Evolutionary conservation across 1,284 basidiomycete species (phyloP).

Genomic region (Puccinia novopanici): DNA sequence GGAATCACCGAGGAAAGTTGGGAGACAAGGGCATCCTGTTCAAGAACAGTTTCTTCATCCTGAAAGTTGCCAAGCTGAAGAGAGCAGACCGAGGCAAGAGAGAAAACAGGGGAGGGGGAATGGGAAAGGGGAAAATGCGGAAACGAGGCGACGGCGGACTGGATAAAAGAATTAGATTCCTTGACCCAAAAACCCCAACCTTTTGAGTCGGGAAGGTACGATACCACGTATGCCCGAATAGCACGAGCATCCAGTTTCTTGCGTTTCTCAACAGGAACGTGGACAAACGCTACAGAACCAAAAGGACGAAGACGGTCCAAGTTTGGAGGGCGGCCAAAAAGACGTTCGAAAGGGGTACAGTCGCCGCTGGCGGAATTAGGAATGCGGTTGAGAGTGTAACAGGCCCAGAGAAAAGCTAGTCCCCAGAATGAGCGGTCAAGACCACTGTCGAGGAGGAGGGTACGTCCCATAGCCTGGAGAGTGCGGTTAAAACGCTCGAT

Average conservation of each 20-base stretch:
- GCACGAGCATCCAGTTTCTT: conserved; percentile 1
- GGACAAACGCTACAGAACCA: neutral
- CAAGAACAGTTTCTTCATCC: neutral
- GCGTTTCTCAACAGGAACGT: neutral
- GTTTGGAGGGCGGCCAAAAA: too few species aligned
- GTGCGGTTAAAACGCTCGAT: too few species aligned
- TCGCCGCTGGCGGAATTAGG: too few species aligned
- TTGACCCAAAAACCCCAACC: neutral
- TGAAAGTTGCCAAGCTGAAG: neutral
- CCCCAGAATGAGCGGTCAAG: too few species aligned
- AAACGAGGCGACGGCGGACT: neutral
- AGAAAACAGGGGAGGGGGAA: neutral
- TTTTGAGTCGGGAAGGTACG: neutral
- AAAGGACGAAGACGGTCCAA: too few species aligned
- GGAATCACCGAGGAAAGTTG: neutral
- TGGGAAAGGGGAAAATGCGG: neutral
- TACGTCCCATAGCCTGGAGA: too few species aligned
- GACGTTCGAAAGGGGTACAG: too few species aligned
- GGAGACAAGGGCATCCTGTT: neutral
- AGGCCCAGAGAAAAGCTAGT: too few species aligned
- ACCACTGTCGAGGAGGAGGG: too few species aligned
- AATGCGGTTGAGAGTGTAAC: too few species aligned
- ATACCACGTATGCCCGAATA: neutral
- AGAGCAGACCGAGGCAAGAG: too few species aligned
- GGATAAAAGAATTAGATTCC: neutral